Evolutionary conservation across 345 rosid genomes (phyloP).

Genomic region (Syzygium aqueum): DNA sequence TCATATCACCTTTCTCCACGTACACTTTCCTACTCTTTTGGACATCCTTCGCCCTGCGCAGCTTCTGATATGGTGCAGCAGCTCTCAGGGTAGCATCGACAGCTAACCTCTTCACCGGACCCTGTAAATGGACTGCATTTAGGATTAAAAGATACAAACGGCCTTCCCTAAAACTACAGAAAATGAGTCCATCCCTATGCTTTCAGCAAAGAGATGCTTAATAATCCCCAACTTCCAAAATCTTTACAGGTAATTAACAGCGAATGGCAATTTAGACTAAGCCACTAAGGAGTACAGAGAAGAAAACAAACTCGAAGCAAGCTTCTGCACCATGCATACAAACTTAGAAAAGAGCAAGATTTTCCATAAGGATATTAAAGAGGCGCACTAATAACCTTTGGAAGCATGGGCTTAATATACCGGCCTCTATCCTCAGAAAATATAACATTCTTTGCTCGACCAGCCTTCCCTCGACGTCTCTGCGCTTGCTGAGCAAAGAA

Average conservation of each 20-base stretch:
- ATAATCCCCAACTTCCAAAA: not conserved
- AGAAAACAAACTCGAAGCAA: not conserved
- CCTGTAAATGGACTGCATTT: slow-evolving; percentile 32
- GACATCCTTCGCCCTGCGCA: slow-evolving; percentile 72
- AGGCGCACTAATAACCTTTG: slow-evolving; percentile 51
- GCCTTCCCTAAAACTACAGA: not conserved
- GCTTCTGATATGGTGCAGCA: slow-evolving; percentile 94
- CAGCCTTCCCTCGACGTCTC: slow-evolving; percentile 85
- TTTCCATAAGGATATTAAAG: not conserved
- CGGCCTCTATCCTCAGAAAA: slow-evolving; percentile 98
- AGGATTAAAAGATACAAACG: slow-evolving; percentile 1
- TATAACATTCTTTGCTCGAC: slow-evolving; percentile 94
- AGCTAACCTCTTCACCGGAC: slow-evolving; percentile 89
- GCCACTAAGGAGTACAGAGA: not conserved
- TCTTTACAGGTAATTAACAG: not conserved
- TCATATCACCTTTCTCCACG: slow-evolving; percentile 94
- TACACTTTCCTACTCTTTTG: slow-evolving; percentile 71
- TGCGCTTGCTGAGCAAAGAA: slow-evolving; percentile 98
- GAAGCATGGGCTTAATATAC: slow-evolving; percentile 96
- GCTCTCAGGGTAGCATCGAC: slow-evolving; percentile 99
- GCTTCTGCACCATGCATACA: not conserved
- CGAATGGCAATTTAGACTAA: not conserved
- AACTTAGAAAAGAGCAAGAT: not conserved
- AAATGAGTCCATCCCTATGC: not conserved
- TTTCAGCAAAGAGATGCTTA: not conserved